Evolutionary conservation across 192 early-diverging fungal species (phyloP).

Genomic region (Dissophora globulifera): DNA sequence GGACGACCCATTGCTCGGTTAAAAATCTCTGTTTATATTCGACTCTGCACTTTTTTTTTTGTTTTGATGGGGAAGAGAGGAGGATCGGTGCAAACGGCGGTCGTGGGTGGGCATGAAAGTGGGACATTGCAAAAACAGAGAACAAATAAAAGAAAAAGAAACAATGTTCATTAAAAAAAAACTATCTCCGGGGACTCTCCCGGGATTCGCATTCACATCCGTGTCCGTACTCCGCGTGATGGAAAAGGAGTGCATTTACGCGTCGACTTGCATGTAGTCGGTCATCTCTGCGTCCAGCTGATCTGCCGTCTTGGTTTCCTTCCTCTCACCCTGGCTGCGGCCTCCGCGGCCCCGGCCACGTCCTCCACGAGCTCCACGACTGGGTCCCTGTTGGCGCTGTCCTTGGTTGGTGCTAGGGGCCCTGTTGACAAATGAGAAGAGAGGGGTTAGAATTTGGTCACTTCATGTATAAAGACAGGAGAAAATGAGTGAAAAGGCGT

Average conservation of each 20-base stretch:
- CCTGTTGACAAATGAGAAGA: too few species aligned
- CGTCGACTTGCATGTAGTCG: constrained; percentile 63
- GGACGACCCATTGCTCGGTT: background rate
- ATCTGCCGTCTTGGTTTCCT: constrained; percentile 54
- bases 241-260: constrained; percentile 8
- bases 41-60: too few species aligned
- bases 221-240: background rate
- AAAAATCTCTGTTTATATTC: too few species aligned
- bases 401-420: constrained; percentile 12
- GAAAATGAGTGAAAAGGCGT: too few species aligned
- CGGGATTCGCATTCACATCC: background rate
- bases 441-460: background rate
- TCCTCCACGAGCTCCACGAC: constrained; percentile 39
- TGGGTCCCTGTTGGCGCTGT: constrained; percentile 5
- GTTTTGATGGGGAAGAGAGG: too few species aligned
- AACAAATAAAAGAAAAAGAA: too few species aligned
- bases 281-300: constrained; percentile 62
- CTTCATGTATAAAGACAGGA: background rate
- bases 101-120: too few species aligned
- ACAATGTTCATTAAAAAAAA: too few species aligned
- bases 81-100: too few species aligned
- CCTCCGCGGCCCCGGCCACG: constrained; percentile 56
- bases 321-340: constrained; percentile 43
- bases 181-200: too few species aligned
- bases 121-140: too few species aligned